These are phyloP conservation scores for Aspergillus egyptiacus DNA, from an alignment of 495 filamentous ascomycete species.

Conservation along the genomic window DNA sequence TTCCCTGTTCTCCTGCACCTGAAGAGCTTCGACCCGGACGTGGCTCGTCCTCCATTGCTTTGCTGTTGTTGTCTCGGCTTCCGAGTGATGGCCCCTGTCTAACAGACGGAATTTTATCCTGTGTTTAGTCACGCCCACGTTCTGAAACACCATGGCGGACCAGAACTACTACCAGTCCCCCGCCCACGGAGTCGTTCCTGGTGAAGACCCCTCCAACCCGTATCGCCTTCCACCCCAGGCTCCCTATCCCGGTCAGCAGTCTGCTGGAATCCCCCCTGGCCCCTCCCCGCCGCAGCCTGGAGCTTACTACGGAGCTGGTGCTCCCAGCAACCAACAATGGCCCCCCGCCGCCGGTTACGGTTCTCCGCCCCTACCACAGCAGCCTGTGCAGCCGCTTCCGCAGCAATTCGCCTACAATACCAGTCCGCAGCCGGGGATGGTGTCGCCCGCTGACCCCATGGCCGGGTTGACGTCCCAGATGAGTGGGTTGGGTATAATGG, in stretches of 20 bases:
- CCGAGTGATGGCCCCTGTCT: constrained; percentile 15
- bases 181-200: constrained; percentile 47
- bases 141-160: constrained; percentile 57
- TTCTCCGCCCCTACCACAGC: constrained; percentile 23
- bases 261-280: constrained; percentile 38
- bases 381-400: constrained; percentile 17
- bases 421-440: constrained; percentile 28
- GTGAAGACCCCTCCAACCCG: constrained; percentile 60
- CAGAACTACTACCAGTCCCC: constrained; percentile 72
- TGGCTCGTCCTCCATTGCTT: neutral
- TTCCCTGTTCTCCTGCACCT: constrained; percentile 7
- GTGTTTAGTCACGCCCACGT: constrained; percentile 5
- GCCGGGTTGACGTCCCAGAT: constrained; percentile 77
- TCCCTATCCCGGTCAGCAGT: constrained; percentile 36
- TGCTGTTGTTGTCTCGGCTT: constrained; percentile 9
- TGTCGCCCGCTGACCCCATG: constrained; percentile 35
- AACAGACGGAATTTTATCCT: constrained; percentile 6
- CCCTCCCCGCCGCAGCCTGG: constrained; percentile 58
- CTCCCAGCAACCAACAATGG: constrained; percentile 37
- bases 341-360: constrained; percentile 32
- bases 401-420: constrained; percentile 32
- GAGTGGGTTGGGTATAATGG: constrained; percentile 69
- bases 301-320: constrained; percentile 37
- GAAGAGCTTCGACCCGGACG: neutral
- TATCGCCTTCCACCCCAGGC: constrained; percentile 53